phyloP scores from a whole-genome alignment of 208 protist genomes.

The Phytomonas sp. region DNA sequence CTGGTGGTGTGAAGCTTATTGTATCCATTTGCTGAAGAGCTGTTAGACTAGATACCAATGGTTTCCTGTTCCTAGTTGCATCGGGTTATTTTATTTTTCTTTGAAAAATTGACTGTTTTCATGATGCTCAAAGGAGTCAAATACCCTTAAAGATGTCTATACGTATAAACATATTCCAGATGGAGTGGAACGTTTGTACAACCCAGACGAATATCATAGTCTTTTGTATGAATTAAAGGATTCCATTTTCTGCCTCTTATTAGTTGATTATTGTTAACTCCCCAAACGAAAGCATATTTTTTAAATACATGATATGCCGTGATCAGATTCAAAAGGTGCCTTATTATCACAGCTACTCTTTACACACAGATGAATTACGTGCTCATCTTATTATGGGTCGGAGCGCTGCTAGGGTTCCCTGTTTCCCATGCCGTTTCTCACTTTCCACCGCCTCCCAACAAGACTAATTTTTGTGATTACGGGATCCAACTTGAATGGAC shows the following conservation, averaged over 20 bases:
- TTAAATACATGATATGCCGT: neutral
- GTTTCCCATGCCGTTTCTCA: neutral
- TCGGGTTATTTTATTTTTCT: neutral
- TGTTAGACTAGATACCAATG: neutral
- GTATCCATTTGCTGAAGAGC: neutral
- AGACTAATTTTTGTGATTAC: neutral
- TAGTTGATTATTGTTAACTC: neutral
- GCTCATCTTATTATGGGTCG: neutral
- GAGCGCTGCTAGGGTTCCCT: neutral
- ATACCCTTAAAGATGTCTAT: neutral
- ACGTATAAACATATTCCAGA: neutral
- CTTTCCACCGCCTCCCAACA: neutral
- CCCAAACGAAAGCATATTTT: too few species aligned
- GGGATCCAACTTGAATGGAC: constrained; percentile 69
- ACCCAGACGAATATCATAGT: neutral
- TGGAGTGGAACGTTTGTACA: neutral
- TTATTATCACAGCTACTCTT: neutral
- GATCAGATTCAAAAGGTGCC: neutral
- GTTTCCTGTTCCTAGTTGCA: neutral
- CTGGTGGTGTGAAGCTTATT: neutral
- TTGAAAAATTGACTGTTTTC: neutral
- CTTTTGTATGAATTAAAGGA: neutral
- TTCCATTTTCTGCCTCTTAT: neutral
- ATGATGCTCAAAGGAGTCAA: neutral
- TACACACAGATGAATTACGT: neutral